These are phyloP conservation scores for Gossypium trilobum DNA, from an alignment of 441 rosid genomes.

Conservation along the genomic window DNA sequence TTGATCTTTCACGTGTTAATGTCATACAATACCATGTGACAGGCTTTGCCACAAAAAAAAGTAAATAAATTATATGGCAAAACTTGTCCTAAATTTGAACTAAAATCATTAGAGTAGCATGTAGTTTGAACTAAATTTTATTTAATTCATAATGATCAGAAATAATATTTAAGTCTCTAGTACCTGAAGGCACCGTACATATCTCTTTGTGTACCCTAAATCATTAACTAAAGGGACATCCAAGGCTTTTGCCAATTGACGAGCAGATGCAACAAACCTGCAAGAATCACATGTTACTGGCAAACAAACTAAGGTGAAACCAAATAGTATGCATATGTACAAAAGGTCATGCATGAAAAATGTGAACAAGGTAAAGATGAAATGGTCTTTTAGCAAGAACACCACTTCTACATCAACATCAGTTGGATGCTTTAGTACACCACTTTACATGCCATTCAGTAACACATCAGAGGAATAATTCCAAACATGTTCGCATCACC, in stretches of 20 bases:
- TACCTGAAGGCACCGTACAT: conserved; percentile 41
- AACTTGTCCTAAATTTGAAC: background rate
- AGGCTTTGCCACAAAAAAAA: background rate
- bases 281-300: background rate
- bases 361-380: background rate
- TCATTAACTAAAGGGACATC: conserved; percentile 40
- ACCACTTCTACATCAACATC: background rate
- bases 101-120: background rate
- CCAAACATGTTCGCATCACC: background rate
- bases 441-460: background rate
- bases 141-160: background rate
- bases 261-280: conserved; percentile 39
- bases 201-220: conserved; percentile 39
- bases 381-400: background rate
- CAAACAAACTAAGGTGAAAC: background rate
- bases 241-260: conserved; percentile 38
- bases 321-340: background rate
- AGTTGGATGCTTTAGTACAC: background rate
- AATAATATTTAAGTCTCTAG: background rate
- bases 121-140: too few species aligned
- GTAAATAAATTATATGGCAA: background rate
- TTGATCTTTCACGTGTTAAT: background rate
- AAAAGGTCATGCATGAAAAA: background rate
- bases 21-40: background rate
- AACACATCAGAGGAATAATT: background rate